phyloP scores from a whole-genome alignment of 495 filamentous ascomycete genomes.

The Pyrenula massariospora region DNA sequence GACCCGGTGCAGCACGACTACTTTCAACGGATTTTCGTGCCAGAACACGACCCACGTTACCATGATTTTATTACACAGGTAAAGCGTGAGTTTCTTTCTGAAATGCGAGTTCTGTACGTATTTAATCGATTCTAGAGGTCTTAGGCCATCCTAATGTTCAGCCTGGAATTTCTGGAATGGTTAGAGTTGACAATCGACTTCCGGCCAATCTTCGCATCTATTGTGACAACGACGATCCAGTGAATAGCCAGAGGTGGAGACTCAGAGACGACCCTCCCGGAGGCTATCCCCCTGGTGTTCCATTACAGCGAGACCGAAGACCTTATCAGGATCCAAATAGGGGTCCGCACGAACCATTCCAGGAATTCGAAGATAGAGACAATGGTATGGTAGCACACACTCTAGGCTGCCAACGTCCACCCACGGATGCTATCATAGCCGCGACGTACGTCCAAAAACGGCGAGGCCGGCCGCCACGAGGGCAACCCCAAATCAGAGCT shows the following conservation, averaged over 20 bases:
- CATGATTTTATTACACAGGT: background rate
- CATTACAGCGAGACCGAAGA: background rate
- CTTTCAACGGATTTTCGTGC: background rate
- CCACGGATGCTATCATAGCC: background rate
- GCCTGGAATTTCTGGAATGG: background rate
- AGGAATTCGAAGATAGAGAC: background rate
- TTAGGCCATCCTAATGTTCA: background rate
- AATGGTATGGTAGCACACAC: background rate
- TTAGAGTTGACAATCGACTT: background rate
- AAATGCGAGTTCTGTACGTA: background rate
- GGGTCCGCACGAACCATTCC: background rate
- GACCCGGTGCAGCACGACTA: background rate
- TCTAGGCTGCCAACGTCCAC: background rate
- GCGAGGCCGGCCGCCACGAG: background rate
- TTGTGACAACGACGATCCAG: background rate
- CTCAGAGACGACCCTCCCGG: background rate
- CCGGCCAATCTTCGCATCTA: background rate
- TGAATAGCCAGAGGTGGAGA: background rate
- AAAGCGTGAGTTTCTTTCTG: background rate
- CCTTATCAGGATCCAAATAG: background rate
- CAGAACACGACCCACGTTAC: background rate
- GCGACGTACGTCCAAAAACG: too few relatives aligned
- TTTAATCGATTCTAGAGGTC: background rate
- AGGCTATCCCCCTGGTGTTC: background rate
- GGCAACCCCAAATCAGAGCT: background rate